Evolutionary conservation across 306 rosid genomes (phyloP).

Genomic region (Cucurbita pepo): DNA sequence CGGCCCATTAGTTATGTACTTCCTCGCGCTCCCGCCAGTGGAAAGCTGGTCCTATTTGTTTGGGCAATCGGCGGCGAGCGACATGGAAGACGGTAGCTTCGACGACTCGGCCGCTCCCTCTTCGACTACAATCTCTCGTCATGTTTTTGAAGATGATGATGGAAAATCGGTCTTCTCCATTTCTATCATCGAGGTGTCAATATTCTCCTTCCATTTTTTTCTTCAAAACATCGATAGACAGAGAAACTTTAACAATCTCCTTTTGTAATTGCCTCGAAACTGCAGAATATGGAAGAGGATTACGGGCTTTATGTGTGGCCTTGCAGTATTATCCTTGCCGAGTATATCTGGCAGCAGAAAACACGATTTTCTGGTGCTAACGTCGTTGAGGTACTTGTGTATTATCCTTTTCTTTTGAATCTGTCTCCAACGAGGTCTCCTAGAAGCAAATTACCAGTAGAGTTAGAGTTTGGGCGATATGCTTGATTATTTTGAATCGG

Average conservation of each 20-base stretch:
- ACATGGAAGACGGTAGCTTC: conserved; percentile 21
- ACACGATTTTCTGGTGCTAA: conserved; percentile 36
- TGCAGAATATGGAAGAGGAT: conserved; percentile 66
- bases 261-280: neutral
- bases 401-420: neutral
- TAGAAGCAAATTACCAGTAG: neutral
- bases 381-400: conserved; percentile 44
- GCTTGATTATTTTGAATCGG: neutral
- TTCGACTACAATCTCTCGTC: conserved; percentile 47
- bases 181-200: conserved; percentile 51
- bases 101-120: conserved; percentile 8
- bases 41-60: neutral
- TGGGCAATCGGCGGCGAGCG: neutral
- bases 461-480: neutral
- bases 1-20: neutral
- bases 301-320: conserved; percentile 88
- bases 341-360: conserved; percentile 73
- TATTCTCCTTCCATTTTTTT: neutral
- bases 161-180: conserved; percentile 21
- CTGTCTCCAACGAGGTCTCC: neutral
- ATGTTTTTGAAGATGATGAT: conserved; percentile 30
- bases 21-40: neutral
- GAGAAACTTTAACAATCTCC: neutral
- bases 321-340: conserved; percentile 62
- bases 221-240: neutral